Conservation (phyloP, 192 early-diverging fungal species). For the Dissophora ornata region DNA sequence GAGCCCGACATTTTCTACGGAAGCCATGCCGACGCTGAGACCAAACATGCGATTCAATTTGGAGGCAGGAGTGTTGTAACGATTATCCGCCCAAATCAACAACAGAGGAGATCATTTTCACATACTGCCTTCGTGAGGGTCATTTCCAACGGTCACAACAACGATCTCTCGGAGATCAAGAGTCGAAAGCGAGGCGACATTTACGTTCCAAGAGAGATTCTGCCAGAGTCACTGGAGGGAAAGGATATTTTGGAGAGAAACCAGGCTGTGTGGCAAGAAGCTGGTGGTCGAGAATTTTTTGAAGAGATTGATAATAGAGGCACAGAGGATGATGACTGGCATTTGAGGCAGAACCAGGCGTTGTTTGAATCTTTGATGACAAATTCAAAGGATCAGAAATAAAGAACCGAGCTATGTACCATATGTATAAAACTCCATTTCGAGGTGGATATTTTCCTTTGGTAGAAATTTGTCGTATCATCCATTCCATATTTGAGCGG, state of each 20-base stretch:
- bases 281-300: conserved; percentile 29
- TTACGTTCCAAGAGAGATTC: conserved; percentile 6
- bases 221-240: conserved; percentile 38
- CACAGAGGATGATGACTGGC: conserved; percentile 13
- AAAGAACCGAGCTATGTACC: no score
- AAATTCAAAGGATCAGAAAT: not conserved
- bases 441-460: no score
- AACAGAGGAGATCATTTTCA: conserved; percentile 22
- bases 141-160: not conserved
- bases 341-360: conserved; percentile 33
- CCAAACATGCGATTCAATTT: not conserved
- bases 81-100: conserved; percentile 1
- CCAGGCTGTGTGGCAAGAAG: conserved; percentile 32
- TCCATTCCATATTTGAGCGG: no score
- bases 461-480: no score
- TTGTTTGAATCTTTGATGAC: conserved; percentile 21
- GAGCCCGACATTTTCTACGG: not conserved
- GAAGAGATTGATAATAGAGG: not conserved
- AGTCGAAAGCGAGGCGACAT: conserved; percentile 1
- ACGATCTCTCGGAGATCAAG: not conserved
- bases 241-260: conserved; percentile 39
- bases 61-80: conserved; percentile 11
- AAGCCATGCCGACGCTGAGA: not conserved
- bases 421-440: no score
- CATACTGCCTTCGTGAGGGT: not conserved